Evolutionary conservation across 306 rosid genomes (phyloP), one percentile per base, ranked within the genome.

Genomic region (Citrullus mucosospermus): DNA sequence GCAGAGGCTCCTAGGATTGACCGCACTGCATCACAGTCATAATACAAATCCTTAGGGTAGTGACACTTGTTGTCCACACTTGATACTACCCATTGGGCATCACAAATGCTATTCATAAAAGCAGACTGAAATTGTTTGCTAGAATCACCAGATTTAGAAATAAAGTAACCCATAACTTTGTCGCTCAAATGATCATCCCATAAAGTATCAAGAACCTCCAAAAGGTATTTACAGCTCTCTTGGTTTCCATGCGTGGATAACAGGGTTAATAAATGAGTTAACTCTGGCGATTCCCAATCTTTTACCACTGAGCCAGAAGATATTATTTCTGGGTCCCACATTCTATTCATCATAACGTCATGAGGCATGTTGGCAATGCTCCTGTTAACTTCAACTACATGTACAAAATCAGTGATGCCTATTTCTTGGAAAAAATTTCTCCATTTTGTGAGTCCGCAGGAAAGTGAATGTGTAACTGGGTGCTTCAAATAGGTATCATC

Each of bases 231-330:
- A 83, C 96, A 88, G 81, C 80, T 86, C 77, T 85, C 85, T 76
- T n/a, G 81, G 82, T 87, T 83, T 34, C 93, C 90, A 81, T 83
- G 80, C 81, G 80, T 53, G 60, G 95, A 81, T 85, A 94, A 80
- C 38, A 82, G 55, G 74, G 92, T 82, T 48, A 90, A 81, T 81
- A 94, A 82, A 48, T 90, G 83, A 54, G 82, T 86, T 57, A 94
- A 78, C 78, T 94, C 98, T 60, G 78, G 88, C 57, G 97, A 92
- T 81, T 94, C 97, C 97, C 97, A 94, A 78, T 94, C 98, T 81
- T 75, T 90, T 71, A 80, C 96, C 51, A 51, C 79, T 30, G 88
- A 82, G 66, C 85, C 96, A 79, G 82, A 85, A 79, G 93, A 89
- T 72, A 92, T 82, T 53, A 87, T 80, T 55, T 89, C 90, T 81